Conservation (phyloP, 2,329 filamentous ascomycete species). For the Trichothecium sympodiale region DNA sequence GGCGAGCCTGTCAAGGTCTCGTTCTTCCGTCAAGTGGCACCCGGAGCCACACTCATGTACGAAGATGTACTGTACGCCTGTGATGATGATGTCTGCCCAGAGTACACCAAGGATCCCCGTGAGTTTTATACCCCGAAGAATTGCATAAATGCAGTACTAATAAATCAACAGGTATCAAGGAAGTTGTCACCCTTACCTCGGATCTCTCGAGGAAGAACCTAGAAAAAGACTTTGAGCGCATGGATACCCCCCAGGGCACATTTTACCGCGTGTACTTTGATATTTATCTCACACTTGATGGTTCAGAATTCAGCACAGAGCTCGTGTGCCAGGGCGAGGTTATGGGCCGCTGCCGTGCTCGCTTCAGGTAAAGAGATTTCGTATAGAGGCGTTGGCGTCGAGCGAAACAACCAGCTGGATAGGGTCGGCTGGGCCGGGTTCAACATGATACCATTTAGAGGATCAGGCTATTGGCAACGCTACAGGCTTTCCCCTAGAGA, state of each 20-base stretch:
- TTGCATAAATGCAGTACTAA: slow-evolving; percentile 12
- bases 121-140: slow-evolving; percentile 36
- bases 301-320: slow-evolving; percentile 95
- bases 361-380: slow-evolving; percentile 51
- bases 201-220: slow-evolving; percentile 96
- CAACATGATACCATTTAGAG: too few relatives aligned
- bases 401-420: too few relatives aligned
- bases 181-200: slow-evolving; percentile 93
- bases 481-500: too few relatives aligned
- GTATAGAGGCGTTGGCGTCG: background rate
- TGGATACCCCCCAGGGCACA: slow-evolving; percentile 96
- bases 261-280: slow-evolving; percentile 80
- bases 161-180: slow-evolving; percentile 71
- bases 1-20: slow-evolving; percentile 98
- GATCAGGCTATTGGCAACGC: too few relatives aligned
- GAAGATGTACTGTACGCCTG: slow-evolving; percentile 97
- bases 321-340: slow-evolving; percentile 98
- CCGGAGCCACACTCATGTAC: slow-evolving; percentile 96
- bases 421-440: too few relatives aligned
- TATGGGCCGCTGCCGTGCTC: slow-evolving; percentile 90
- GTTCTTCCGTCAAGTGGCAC: slow-evolving; percentile 96
- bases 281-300: slow-evolving; percentile 87
- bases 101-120: slow-evolving; percentile 99
- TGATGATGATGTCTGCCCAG: slow-evolving; percentile 94
- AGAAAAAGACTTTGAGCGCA: slow-evolving; percentile 97